Base-by-base conservation (phyloP, 2,329 filamentous ascomycete genomes). In the Fusarium nanum region DNA sequence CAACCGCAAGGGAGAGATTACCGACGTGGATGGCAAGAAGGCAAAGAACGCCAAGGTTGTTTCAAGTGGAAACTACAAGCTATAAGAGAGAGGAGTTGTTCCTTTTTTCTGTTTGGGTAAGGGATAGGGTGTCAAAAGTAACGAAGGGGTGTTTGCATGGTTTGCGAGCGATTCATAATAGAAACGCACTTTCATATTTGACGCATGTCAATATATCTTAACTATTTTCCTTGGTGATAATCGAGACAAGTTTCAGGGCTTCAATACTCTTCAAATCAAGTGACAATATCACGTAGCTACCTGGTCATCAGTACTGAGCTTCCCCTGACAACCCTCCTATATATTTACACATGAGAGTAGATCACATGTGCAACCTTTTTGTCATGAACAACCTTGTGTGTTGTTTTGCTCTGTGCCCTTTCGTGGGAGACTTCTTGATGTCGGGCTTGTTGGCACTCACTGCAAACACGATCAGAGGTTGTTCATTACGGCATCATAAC, bases 1-100 rank as follows among this genome's bases (percentile, higher is more conserved):
- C 81, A 94, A 94, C 68, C 92, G 92, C 82, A 94, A 93, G 84
- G 95, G 95, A 55, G 91, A 94, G 79, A 83, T 97, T 57, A 91
- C 91, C 20, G 92, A 97, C 81, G 87, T 97, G 34, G 90, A 96
- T 73, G 94, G 94, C 30, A 93, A 92, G 76, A 91, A 92, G 83
- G 86, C 91, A 45, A 85, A 85, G 78, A 84, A 81, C 46, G 81
- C 79, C 37, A 85, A 83, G 77, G 78, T 81, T n/a, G 78, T 81
- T 44, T 85, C 84, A 52, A 88, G 88, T 63, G 85, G 87, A 62
- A 85, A 82, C 63, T 90, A 87, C 76, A 92, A 92, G 84, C 77
- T 92, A 73, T 92, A 84, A 48, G 34, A 47, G 10, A 22, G 8
- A 28, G 28, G 20, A 37, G 30, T 40, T 34, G 20, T 52, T 69